Evolutionary conservation across 2,329 filamentous ascomycete species (phyloP).

Genomic region (Didymella sp.): DNA sequence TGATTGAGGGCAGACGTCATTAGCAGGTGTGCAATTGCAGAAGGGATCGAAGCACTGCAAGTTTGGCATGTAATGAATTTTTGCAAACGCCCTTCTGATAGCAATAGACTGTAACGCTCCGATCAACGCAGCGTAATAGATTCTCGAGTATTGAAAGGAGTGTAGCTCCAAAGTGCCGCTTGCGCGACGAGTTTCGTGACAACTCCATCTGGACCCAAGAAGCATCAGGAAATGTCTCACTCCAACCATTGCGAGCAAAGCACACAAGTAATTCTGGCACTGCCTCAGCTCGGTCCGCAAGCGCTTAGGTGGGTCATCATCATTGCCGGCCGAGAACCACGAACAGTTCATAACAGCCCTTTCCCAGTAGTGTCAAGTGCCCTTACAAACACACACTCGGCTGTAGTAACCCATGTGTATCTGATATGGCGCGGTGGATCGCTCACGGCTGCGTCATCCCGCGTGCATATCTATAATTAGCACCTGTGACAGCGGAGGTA

Average conservation of each 20-base stretch:
- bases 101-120: not conserved
- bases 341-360: not conserved
- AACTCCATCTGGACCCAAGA: not conserved
- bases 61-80: conserved; percentile 7
- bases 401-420: conserved; percentile 1
- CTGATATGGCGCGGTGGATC: conserved; percentile 14
- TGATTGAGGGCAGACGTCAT: conserved; percentile 12
- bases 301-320: conserved; percentile 8
- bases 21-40: conserved; percentile 6
- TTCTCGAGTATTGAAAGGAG: not conserved
- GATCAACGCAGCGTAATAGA: not conserved
- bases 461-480: conserved; percentile 18
- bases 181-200: not conserved
- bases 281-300: not conserved
- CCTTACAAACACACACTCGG: not conserved
- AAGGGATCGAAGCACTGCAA: not conserved
- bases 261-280: not conserved
- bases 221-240: not conserved
- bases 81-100: conserved; percentile 6
- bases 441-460: conserved; percentile 14
- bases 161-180: not conserved
- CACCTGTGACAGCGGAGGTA: conserved; percentile 12
- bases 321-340: not conserved
- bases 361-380: not conserved
- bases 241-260: not conserved